Evolutionary conservation across 768 basidiomycete genomes (phyloP).

Genomic region (Tricholoma bakamatsutake): DNA sequence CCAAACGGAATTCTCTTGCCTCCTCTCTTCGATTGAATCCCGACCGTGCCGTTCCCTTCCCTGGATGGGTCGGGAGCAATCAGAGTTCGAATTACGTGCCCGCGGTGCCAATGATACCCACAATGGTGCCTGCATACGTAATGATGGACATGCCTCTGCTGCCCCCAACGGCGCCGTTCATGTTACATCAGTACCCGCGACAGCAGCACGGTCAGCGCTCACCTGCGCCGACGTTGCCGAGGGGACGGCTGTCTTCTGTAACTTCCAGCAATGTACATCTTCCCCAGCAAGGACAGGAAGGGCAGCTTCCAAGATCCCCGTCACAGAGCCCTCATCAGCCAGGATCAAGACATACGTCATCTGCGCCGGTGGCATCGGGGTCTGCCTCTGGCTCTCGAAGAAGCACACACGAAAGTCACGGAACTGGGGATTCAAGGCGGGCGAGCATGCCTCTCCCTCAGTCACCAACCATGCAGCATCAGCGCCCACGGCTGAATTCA

Average conservation of each 20-base stretch:
- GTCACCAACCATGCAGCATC: constrained; percentile 2
- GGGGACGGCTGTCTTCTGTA: constrained; percentile 28
- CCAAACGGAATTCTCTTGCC: constrained; percentile 37
- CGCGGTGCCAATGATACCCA: constrained; percentile 31
- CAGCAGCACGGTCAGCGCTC: constrained; percentile 27
- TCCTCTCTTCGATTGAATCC: constrained; percentile 22
- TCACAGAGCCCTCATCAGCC: constrained; percentile 15
- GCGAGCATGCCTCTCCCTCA: constrained; percentile 16
- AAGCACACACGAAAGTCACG: constrained; percentile 9
- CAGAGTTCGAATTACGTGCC: constrained; percentile 30
- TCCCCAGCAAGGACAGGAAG: constrained; percentile 8
- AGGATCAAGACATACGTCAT: constrained; percentile 13
- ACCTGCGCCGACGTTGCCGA: constrained; percentile 26
- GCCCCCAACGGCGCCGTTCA: constrained; percentile 71
- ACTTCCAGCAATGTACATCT: constrained; percentile 23
- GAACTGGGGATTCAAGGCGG: constrained; percentile 22
- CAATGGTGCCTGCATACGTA: constrained; percentile 34
- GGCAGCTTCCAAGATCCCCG: constrained; percentile 17
- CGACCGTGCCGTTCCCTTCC: constrained; percentile 27
- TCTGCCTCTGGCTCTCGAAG: constrained; percentile 11
- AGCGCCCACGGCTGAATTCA: constrained; percentile 8
- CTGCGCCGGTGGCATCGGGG: constrained; percentile 13
- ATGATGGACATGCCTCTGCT: constrained; percentile 63
- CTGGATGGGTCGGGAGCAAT: constrained; percentile 35
- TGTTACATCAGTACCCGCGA: constrained; percentile 57